These are phyloP conservation scores for Cenococcum geophilum DNA, from an alignment of 495 filamentous ascomycete species.

Conservation along the genomic window DNA sequence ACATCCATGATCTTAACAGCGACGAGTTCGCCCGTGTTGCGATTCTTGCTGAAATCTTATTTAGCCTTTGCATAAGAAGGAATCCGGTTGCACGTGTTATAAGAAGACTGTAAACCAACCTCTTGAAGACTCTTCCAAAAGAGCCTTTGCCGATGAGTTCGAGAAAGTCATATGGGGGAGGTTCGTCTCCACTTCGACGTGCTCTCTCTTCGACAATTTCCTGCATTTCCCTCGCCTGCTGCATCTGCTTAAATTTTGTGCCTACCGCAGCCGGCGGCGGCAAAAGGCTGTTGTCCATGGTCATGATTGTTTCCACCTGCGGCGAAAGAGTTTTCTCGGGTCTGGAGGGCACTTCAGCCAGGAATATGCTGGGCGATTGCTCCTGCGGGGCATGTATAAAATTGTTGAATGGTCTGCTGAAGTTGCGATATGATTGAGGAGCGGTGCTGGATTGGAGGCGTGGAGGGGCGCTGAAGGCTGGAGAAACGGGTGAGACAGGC, in stretches of 20 bases:
- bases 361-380: neutral
- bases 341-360: constrained; percentile 2
- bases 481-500: neutral
- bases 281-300: constrained; percentile 21
- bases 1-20: constrained; percentile 95
- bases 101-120: constrained; percentile 38
- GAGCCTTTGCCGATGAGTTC: constrained; percentile 95
- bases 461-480: neutral
- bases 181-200: constrained; percentile 32
- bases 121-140: constrained; percentile 92
- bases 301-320: neutral
- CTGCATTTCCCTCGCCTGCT: constrained; percentile 94
- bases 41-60: constrained; percentile 40
- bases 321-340: neutral
- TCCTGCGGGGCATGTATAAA: neutral
- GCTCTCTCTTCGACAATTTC: constrained; percentile 38
- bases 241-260: constrained; percentile 67
- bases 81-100: neutral
- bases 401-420: neutral
- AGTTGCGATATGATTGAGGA: neutral
- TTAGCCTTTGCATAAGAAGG: neutral
- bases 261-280: constrained; percentile 20
- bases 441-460: neutral
- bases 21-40: constrained; percentile 58
- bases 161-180: constrained; percentile 64